Percentiles rank a stretch among this genome's conserved stretches.
Evolutionary conservation across 176 grass and related monocot species (phyloP).

Genomic region (Hordeum marinum): DNA sequence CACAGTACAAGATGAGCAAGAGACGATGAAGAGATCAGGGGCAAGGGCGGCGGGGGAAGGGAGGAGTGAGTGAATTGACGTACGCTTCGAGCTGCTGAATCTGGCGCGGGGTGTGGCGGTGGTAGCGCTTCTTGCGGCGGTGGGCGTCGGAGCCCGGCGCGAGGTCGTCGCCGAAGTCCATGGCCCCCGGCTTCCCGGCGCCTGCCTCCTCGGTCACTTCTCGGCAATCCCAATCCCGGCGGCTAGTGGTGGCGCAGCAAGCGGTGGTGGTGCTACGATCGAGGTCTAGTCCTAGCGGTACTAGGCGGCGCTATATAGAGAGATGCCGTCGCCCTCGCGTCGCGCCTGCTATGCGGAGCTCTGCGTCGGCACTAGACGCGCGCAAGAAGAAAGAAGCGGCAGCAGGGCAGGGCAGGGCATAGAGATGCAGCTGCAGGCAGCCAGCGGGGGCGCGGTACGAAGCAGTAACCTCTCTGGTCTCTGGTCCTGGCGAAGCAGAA

Average conservation of each 20-base stretch:
- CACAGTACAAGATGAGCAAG: not conserved
- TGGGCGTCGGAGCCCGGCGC: slow-evolving; percentile 40
- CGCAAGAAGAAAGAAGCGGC: not conserved
- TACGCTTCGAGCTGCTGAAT: slow-evolving; percentile 96
- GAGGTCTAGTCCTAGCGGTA: not conserved
- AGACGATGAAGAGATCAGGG: not conserved
- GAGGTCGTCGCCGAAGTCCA: slow-evolving; percentile 81
- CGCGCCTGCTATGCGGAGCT: not conserved
- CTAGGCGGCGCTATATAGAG: slow-evolving; percentile 25
- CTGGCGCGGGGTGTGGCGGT: slow-evolving; percentile 93
- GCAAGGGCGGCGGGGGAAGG: no score
- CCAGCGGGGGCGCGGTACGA: slow-evolving; percentile 4
- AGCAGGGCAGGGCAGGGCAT: not conserved
- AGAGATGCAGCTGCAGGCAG: not conserved
- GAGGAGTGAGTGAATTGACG: not conserved
- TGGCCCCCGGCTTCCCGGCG: not conserved
- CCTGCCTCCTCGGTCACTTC: not conserved
- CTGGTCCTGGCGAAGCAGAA: slow-evolving; percentile 22
- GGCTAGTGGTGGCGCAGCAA: not conserved
- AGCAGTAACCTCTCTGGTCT: slow-evolving; percentile 26
- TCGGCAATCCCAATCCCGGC: not conserved
- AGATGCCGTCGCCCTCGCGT: not conserved
- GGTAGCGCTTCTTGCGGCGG: slow-evolving; percentile 88
- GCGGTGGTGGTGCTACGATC: not conserved
- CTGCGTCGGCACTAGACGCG: not conserved